These are phyloP conservation scores for Citrullus colocynthis DNA, from an alignment of 306 rosid genomes.

Conservation along the genomic window DNA sequence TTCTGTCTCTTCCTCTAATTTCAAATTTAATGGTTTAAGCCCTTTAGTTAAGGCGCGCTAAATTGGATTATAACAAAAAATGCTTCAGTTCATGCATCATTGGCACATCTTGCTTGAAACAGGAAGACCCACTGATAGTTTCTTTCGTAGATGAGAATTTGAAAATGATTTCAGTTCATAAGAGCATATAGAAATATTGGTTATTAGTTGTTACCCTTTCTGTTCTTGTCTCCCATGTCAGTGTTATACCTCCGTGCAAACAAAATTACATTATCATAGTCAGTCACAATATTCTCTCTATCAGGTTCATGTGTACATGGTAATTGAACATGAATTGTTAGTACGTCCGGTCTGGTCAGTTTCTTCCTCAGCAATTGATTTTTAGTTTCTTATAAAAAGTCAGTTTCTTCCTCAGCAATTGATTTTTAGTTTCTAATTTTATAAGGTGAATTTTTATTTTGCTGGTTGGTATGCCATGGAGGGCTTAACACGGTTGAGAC, in stretches of 20 bases:
- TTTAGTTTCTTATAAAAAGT: not conserved
- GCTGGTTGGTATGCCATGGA: slow-evolving; percentile 1
- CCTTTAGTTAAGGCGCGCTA: not conserved
- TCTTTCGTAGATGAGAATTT: not conserved
- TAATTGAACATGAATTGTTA: not conserved
- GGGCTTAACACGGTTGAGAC: not conserved
- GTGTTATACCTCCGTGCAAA: not conserved
- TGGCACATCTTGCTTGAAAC: not conserved
- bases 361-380: not conserved
- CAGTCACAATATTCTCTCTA: not conserved
- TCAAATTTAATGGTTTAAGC: slow-evolving; percentile 1
- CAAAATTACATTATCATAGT: not conserved
- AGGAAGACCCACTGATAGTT: not conserved
- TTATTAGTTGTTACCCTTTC: not conserved
- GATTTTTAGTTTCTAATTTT: not conserved
- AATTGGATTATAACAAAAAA: not conserved
- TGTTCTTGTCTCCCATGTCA: not conserved
- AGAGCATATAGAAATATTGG: not conserved
- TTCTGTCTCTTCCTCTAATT: not conserved
- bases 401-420: not conserved
- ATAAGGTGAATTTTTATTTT: not conserved
- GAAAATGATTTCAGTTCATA: not conserved
- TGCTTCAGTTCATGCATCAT: not conserved
- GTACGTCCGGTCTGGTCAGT: not conserved
- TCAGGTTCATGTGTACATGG: not conserved